Evolutionary conservation across 2,329 filamentous ascomycete genomes (phyloP).

Genomic region (Didymella keratinophila): DNA sequence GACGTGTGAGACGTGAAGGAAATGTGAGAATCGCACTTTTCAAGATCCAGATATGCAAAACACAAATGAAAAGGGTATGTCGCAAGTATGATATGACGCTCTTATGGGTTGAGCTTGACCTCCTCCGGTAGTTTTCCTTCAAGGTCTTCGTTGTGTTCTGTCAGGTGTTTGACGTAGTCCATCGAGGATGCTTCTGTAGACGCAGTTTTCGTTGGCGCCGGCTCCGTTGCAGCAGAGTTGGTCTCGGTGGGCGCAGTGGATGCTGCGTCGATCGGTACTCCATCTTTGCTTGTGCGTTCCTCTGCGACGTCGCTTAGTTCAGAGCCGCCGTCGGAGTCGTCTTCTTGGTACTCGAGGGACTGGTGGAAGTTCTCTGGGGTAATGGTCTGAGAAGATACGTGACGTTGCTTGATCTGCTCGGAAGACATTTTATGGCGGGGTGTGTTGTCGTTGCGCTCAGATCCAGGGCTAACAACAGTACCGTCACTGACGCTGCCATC

Average conservation of each 20-base stretch:
- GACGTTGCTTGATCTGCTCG: conserved; percentile 46
- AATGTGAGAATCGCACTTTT: conserved; percentile 11
- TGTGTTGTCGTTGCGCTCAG: conserved; percentile 31
- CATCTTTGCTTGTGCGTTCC: conserved; percentile 26
- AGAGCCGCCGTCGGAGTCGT: conserved; percentile 35
- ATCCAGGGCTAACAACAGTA: conserved; percentile 32
- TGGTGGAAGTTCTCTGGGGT: conserved; percentile 42
- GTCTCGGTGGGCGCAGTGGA: neutral
- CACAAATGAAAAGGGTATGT: conserved; percentile 23
- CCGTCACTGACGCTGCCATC: conserved; percentile 38
- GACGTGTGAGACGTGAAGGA: conserved; percentile 15
- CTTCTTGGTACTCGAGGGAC: conserved; percentile 32
- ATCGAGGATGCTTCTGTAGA: conserved; percentile 2
- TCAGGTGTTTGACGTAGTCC: conserved; percentile 6
- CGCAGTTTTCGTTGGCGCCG: neutral
- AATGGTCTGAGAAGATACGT: conserved; percentile 48
- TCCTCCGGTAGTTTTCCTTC: neutral
- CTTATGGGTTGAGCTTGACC: neutral
- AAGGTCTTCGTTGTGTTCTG: conserved; percentile 7
- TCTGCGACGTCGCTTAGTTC: conserved; percentile 49
- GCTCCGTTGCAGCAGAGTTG: neutral
- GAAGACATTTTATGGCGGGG: conserved; percentile 32
- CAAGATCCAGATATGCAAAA: conserved; percentile 18
- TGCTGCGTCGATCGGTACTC: conserved; percentile 1
- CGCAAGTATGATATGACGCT: conserved; percentile 7